Base-by-base conservation (phyloP, 2,329 filamentous ascomycete genomes). In the Cladosporium phlei region DNA sequence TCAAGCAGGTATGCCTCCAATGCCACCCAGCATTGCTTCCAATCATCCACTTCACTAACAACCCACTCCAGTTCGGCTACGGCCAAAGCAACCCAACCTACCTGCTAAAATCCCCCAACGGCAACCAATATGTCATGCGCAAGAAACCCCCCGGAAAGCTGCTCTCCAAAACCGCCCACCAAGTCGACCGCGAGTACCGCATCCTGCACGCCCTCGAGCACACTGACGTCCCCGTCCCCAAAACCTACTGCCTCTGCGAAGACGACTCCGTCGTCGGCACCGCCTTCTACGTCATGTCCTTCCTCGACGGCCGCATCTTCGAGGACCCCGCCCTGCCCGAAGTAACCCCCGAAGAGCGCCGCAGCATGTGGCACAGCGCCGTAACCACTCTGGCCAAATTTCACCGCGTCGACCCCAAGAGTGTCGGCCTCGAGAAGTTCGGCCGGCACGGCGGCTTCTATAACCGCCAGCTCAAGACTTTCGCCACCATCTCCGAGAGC, bases 1-100 rank as follows among this genome's bases (percentile, higher is more conserved):
- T 97, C 56, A 94, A 95, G 72, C 91, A 96, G 79, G 89, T 90
- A 70, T 37, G 52, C 17, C 16, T 14, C 5, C 27, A 5, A 30
- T n/a, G n/a, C n/a, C n/a, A 29, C 19, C 11, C 27, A 9, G 24
- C 11, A 21, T 14, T 32, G 14, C 27, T 46, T n/a, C 10, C 43
- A 38, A 38, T 38, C 20, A 17, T 24, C 32, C 17, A n/a, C 17
- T 32, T 38, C 33, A 46, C 38, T 48, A 32, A 47, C 30, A 16
- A 28, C 12, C 24, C 3, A 33, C 12, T 40, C 27, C 61, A 97
- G 87, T 98, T 97, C 65, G 88, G 90, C 59, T 97, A 94, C 66
- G 93, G 93, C 50, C 93, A 97, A 71, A 95, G 88, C 49, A 98
- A 97, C 66, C 93, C 93, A 34, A 98, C 93, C 2, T 98, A 97